Evolutionary conservation across 768 basidiomycete species (phyloP).

Genomic region (Tephrocybe sp.): DNA sequence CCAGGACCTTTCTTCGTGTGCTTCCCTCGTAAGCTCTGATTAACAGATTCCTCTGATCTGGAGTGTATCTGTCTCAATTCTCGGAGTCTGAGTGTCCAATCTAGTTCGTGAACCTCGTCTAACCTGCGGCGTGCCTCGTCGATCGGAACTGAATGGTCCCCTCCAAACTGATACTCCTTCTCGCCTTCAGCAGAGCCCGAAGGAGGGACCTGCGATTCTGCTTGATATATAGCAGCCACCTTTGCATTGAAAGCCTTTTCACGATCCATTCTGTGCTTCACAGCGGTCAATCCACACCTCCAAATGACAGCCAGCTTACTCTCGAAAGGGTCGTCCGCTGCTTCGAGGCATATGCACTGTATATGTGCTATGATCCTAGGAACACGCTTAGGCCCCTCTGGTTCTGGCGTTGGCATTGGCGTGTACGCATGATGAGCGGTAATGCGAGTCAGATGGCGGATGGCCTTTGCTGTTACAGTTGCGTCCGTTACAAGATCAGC

Average conservation of each 20-base stretch:
- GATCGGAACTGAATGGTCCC: slow-evolving; percentile 65
- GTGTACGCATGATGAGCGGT: slow-evolving; percentile 51
- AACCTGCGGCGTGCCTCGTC: slow-evolving; percentile 73
- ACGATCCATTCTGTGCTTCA: slow-evolving; percentile 65
- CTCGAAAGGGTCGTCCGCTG: slow-evolving; percentile 85
- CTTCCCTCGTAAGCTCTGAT: slow-evolving; percentile 44
- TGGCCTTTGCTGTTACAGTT: slow-evolving; percentile 66
- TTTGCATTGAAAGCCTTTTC: slow-evolving; percentile 83
- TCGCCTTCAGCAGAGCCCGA: slow-evolving; percentile 26
- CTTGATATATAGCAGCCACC: slow-evolving; percentile 59
- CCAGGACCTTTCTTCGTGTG: slow-evolving; percentile 24
- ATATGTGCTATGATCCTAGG: slow-evolving; percentile 63
- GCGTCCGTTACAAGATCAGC: slow-evolving; percentile 75
- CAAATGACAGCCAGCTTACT: slow-evolving; percentile 72
- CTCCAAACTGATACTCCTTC: slow-evolving; percentile 62
- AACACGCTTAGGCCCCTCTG: slow-evolving; percentile 72
- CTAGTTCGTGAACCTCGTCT: slow-evolving; percentile 64
- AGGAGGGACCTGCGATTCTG: slow-evolving; percentile 32
- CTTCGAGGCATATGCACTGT: slow-evolving; percentile 69
- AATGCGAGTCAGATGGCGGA: slow-evolving; percentile 66
- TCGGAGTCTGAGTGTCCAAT: slow-evolving; percentile 66
- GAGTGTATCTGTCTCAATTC: slow-evolving; percentile 46
- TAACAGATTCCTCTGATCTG: slow-evolving; percentile 46
- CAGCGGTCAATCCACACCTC: slow-evolving; percentile 71
- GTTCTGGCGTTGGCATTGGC: slow-evolving; percentile 58